Evolutionary conservation across 2,329 filamentous ascomycete genomes (phyloP), one percentile per base, ranked within the genome.

Genomic region (Alternaria sp.): DNA sequence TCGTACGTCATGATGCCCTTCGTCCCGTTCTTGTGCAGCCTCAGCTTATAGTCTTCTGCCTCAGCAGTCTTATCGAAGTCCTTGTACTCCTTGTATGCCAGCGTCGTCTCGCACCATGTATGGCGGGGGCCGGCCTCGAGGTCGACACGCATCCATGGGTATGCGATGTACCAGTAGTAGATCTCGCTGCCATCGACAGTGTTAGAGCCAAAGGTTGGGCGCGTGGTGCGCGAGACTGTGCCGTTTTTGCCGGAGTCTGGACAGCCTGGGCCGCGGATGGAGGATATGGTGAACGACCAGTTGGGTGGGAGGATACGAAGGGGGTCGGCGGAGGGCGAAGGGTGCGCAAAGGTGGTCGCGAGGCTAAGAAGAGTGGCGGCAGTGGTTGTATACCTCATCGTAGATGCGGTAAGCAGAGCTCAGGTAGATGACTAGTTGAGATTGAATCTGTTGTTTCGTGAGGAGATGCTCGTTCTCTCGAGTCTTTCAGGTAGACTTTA

Each of bases 1-100:
- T 69, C 45, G 43, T 71, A 69, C 9, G 54, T 67, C 23, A 58
- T 47, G n/a, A 66, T 33, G 1, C 65, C 56, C 45, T 37, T 63
- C 2, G 70, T 69, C 5, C 64, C 70, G 60, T 71, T 71, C 65
- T 72, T 72, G 37, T 71, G 68, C 58, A 72, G 37, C 28, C 65
- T 58, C 14, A 72, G 45, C 25, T 43, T 59, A 30, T 72, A 72
- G n/a, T 58, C 55, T 6, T 61, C 63, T 6, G 25, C 56, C 14
- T 59, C 33, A 18, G 51, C 50, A 12, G 30, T 57, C 14, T 43
- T 23, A 0, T 37, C 26, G 11, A 28, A 12, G 15, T 61, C 57
- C 12, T 37, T 55, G 46, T 55, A 65, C 51, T 72, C 68, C 8
- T 26, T 61, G 41, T 72, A 72, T 18, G 55, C 30, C n/a, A 71